phyloP scores from a whole-genome alignment of 495 filamentous ascomycete species.

The Penicillium pancosmium region DNA sequence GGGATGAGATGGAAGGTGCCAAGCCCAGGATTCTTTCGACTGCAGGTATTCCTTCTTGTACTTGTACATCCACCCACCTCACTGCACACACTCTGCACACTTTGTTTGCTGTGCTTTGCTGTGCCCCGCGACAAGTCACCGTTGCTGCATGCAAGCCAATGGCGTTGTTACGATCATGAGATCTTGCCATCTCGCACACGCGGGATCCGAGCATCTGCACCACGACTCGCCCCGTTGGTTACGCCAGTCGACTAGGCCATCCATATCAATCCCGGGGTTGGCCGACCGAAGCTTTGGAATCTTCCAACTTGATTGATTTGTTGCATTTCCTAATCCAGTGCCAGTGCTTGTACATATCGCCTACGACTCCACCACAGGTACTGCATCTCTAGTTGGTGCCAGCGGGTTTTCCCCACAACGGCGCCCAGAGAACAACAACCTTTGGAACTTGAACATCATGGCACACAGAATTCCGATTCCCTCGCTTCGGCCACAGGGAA shows the following conservation, averaged over 20 bases:
- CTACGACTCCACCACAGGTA: neutral
- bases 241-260: neutral
- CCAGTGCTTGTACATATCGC: neutral
- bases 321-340: neutral
- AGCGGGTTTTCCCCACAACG: neutral
- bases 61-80: neutral
- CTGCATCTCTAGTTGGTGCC: neutral
- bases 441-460: neutral
- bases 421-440: neutral
- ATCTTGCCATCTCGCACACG: neutral
- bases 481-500: conserved; percentile 2
- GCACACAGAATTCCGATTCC: neutral
- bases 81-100: neutral
- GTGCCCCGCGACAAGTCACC: conserved; percentile 4
- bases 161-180: conserved; percentile 2
- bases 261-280: neutral
- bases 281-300: neutral
- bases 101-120: neutral
- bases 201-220: conserved; percentile 3
- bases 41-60: neutral
- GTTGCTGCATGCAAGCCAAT: conserved; percentile 4
- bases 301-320: neutral
- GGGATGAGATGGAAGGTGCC: neutral
- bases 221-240: neutral
- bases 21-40: neutral